Evolutionary conservation across 176 grass and related monocot genomes (phyloP), one percentile per base, ranked within the genome.

Genomic region (Echinochloa phyllopogon): DNA sequence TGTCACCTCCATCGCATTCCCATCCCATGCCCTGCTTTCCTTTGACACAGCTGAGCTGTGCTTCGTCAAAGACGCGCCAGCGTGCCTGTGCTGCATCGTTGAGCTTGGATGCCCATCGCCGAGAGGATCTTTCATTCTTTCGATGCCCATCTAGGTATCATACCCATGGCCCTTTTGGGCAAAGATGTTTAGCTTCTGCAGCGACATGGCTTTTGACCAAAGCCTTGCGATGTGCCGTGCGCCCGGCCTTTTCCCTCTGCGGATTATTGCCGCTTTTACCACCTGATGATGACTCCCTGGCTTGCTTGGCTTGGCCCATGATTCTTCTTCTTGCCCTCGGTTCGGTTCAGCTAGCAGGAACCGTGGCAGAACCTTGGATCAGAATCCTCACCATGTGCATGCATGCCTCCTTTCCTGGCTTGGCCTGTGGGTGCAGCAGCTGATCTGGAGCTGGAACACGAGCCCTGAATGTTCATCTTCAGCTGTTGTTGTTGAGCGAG

Each of bases 191-290:
- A 82, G 50, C 68, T 53, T 29, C 47, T 27, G 41, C 36, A 14
- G 49, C 16, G 49, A 3, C 62, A 48, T 67, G 74, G 48, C 88
- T 86, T 90, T 90, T 90, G 88, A 90, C 88, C 79, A 83, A 83
- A 86, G 73, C 24, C 51, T 38, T 39, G 24, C 69, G 17, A 20
- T 43, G 40, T 77, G 61, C 17, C 20, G 8, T 3, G 71, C 16
- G 37, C 65, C 78, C 69, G 29, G 2, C 29, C 29, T 33, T 63
- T 74, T 66, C 6, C 21, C 33, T 63, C 40, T 61, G 65, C 38
- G 5, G 74, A 60, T 70, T 74, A 77, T n/a, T 53, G 56, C 38
- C 15, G 36, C 74, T 84, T 88, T 88, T 39, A 16, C 86, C 57
- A 83, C 80, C 64, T 83, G 63, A 18, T 42, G 38, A 61, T 8